A percentile compares a stretch with the other conserved stretches of the same genome.
phyloP scores from a whole-genome alignment of 1,284 basidiomycete species.

The Phylloboletellus chloephorus region DNA sequence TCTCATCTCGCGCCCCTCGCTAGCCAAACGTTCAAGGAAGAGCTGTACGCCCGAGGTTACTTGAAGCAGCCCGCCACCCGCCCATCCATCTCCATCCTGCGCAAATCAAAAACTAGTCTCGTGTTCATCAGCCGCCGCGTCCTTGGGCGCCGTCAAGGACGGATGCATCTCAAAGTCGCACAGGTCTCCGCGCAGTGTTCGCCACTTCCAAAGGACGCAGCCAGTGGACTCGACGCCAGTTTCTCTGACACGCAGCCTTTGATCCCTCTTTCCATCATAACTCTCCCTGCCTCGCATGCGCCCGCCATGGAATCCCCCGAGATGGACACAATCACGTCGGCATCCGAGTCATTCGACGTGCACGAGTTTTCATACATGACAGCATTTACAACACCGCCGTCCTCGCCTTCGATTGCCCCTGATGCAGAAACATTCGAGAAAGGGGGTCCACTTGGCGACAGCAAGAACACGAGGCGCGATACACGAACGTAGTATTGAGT shows the following conservation, averaged over 20 bases:
- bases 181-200: slow-evolving; percentile 8
- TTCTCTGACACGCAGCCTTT: slow-evolving; percentile 6
- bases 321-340: slow-evolving; percentile 10
- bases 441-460: slow-evolving; percentile 10
- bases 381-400: slow-evolving; percentile 30
- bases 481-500: slow-evolving; percentile 8
- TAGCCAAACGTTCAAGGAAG: slow-evolving; percentile 34
- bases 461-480: slow-evolving; percentile 11
- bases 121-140: slow-evolving; percentile 6
- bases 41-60: slow-evolving; percentile 28
- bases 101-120: slow-evolving; percentile 3
- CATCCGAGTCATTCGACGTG: slow-evolving; percentile 24
- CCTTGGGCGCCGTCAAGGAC: slow-evolving; percentile 21
- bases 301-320: slow-evolving; percentile 14
- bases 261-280: slow-evolving; percentile 11
- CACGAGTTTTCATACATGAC: slow-evolving; percentile 32
- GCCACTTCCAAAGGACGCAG: slow-evolving; percentile 12
- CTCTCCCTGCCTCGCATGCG: slow-evolving; percentile 7
- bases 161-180: slow-evolving; percentile 10
- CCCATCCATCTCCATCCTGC: slow-evolving; percentile 4
- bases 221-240: neutral
- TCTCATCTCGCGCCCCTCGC: slow-evolving; percentile 17
- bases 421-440: slow-evolving; percentile 10
- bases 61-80: slow-evolving; percentile 18
- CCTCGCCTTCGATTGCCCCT: slow-evolving; percentile 22